A percentile compares a stretch with the other conserved stretches of the same genome.
These are phyloP conservation scores for Alternaria gansuensis DNA, from an alignment of 2,329 filamentous ascomycete genomes.

Conservation along the genomic window DNA sequence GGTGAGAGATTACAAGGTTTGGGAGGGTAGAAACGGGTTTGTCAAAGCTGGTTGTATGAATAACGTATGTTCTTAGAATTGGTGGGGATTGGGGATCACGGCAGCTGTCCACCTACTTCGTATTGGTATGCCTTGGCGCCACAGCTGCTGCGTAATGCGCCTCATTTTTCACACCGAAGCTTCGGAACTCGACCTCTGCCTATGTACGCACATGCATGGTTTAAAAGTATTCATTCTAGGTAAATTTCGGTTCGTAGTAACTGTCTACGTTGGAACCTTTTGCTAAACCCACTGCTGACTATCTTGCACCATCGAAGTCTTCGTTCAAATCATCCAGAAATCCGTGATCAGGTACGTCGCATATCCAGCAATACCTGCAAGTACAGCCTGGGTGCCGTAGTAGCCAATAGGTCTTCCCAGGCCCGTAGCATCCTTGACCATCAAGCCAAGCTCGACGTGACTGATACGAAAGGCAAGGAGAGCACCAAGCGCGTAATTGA, in stretches of 20 bases:
- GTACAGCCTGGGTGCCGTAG: constrained; percentile 44
- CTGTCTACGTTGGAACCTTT: not conserved
- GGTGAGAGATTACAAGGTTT: not conserved
- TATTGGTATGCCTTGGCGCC: constrained; percentile 26
- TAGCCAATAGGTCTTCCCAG: constrained; percentile 41
- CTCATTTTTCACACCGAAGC: constrained; percentile 16
- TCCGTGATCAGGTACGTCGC: constrained; percentile 45
- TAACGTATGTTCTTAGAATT: constrained; percentile 23
- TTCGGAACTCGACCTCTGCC: constrained; percentile 1
- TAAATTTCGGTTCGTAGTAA: not conserved
- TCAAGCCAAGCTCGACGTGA: constrained; percentile 55
- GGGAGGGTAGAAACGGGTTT: constrained; percentile 10
- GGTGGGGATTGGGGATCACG: constrained; percentile 27
- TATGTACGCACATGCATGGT: constrained; percentile 6
- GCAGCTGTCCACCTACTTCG: constrained; percentile 15
- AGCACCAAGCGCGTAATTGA: constrained; percentile 52
- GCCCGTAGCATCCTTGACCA: constrained; percentile 32
- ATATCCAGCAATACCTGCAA: constrained; percentile 44
- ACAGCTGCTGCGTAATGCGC: constrained; percentile 29
- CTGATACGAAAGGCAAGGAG: constrained; percentile 53
- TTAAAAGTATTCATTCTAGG: not conserved
- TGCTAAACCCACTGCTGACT: not conserved
- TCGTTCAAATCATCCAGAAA: constrained; percentile 36
- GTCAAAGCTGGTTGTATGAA: constrained; percentile 16
- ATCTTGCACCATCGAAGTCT: not conserved